Evolutionary conservation across 1,284 basidiomycete genomes (phyloP), one percentile per base, ranked within the genome.

Genomic region (Apiotrichum montevideense): DNA sequence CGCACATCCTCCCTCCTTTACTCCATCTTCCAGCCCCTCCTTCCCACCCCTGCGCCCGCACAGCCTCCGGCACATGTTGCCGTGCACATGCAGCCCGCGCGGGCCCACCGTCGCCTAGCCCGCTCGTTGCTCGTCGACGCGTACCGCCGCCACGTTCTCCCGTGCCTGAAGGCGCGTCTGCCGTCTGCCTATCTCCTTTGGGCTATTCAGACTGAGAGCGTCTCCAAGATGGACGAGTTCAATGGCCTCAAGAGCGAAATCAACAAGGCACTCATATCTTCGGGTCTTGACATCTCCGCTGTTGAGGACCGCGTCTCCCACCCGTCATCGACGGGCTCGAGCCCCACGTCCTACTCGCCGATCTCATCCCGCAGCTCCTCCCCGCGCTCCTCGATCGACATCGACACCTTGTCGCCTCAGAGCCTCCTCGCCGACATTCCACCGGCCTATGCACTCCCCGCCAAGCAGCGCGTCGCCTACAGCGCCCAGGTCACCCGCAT

Each of bases 101-200:
- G 79, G 78, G 52, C 88, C 40, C 81, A 88, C 55, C 83, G 87
- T 35, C 79, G 82, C 51, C 81, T 82, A 56, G 88, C 88, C 3
- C 85, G 88, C 37, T 86, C 87, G 8, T 77, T 82, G 3, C 80
- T 92, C 10, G 82, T 90, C 13, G 87, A 92, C 67, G 80, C 84
- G 3, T 90, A 85, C 70, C 81, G 88, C 15, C 81, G 81, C 21
- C 82, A 84, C 68, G 83, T 90, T 34, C 69, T 88, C 32, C 77
- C 82, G 34, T 67, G 69, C 54, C 74, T 83, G 59, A 74, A 74
- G 57, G 63, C 68, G 15, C 52, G 59, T 2, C 63, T 76, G n/a
- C 72, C 74, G 13, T 52, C 62, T 1, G 69, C 69, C 4, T 77
- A 72, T 63, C 67, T 75, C 33, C 63, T 69, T 15, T 75, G 72